Base-by-base conservation (phyloP, 495 filamentous ascomycete genomes). In the Podospora appendiculata region DNA sequence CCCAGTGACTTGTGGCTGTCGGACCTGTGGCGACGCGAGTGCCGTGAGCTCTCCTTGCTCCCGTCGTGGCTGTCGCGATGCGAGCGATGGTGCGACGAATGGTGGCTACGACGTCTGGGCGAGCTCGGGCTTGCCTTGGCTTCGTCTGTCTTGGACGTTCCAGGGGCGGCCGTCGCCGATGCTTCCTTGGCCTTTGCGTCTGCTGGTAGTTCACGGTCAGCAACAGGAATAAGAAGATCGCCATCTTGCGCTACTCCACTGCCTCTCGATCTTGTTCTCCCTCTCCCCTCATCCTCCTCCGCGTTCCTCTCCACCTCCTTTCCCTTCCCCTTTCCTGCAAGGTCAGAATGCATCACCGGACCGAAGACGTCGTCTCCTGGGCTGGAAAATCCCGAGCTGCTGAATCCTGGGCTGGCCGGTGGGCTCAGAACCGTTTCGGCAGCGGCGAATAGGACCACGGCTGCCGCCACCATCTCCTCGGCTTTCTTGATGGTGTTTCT, bases 181-280 rank as follows among this genome's bases (percentile, higher is more conserved):
- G 32, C 44, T 12, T 50, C 53, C 50, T 62, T 40, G 52, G 32
- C 49, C 60, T 69, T 45, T 55, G 58, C 62, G 62, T 75, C 67
- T 58, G 68, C 69, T 59, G 68, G 70, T 74, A 67, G 62, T 61
- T 54, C 69, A 60, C 69, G 63, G 71, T 74, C 71, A 76, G 71
- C 64, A 69, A 72, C 69, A 61, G 63, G 59, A 48, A 50, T 53
- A 59, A 62, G 57, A 61, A 61, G 56, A 45, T 53, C 55, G 41
- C 49, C 55, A 53, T 66, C 58, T 52, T 53, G 48, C 55, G 52
- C 61, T 52, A 45, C 57, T 45, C 50, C 55, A 32, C 57, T 55
- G 52, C 62, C 57, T 56, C 61, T 52, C 52, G 59, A 54, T 54
- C 59, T 59, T 50, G 58, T 59, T 50, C 63, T 64, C 48, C 61